Base-by-base conservation (phyloP, 306 rosid genomes). In the Trifolium repens region DNA sequence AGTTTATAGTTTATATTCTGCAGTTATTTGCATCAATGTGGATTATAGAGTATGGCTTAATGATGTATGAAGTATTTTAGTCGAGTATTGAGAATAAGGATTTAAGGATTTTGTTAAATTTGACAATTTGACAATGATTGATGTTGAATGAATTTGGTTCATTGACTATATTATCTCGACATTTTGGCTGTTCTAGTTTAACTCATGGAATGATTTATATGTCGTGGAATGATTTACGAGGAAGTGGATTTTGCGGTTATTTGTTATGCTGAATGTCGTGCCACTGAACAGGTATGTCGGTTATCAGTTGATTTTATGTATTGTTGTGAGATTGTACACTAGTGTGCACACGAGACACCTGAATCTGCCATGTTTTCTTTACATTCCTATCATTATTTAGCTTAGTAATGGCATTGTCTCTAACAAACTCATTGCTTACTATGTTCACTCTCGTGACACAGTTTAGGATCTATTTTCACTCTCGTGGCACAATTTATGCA, bases 21-120 rank as follows among this genome's bases (percentile, higher is more conserved):
- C 37, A 26, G 55, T 46, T 55, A 16, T 58, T 65, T 79, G 30
- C 72, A 17, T 44, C 64, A 32, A 61, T 16, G 37, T 75, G 62
- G 57, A 62, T 64, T 54, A 53, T 27, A 62, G 44, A 19, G n/a
- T 9, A 49, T 35, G 71, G 27, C 9, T 24, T 34, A 27, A 34
- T 71, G 22, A 12, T 46, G 39, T 19, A 8, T 19, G 9, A 17
- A 19, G 66, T 40, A 35, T 26, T 55, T 71, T 13, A 55, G 39
- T 54, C 64, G 11, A 32, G 22, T 57, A 57, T 24, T 35, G 71
- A 68, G 42, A 73, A 70, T 72, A 60, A 66, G 32, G 65, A 67
- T 73, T 44, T 72, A 60, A 66, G 32, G 65, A 67, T 73, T 44
- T 66, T 17, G 12, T 57, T 47, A 80, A 67, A 24, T 73, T 73